Evolutionary conservation across 805 yeast species (phyloP).

Genomic region (Metschnikowia cerradonensis): DNA sequence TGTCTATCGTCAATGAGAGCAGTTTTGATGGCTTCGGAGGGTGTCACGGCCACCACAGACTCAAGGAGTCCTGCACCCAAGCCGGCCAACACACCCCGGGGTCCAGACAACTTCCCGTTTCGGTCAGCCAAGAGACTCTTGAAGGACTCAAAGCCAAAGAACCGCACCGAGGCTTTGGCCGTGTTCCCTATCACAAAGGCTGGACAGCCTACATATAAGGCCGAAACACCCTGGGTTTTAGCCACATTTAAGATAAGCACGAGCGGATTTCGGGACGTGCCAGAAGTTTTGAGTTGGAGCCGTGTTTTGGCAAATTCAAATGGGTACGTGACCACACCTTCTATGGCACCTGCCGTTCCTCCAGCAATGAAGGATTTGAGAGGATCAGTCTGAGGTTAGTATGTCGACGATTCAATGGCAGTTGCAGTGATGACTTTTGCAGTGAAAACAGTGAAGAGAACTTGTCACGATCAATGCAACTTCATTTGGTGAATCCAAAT

Average conservation of each 20-base stretch:
- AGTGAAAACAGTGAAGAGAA: no score
- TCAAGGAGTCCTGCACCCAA: constrained; percentile 94
- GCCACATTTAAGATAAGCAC: constrained; percentile 73
- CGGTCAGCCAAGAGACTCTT: constrained; percentile 73
- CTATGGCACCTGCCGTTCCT: constrained; percentile 94
- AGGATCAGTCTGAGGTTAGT: constrained; percentile 49
- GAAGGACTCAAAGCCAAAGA: constrained; percentile 87
- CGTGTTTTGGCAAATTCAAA: constrained; percentile 96
- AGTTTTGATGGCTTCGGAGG: constrained; percentile 94
- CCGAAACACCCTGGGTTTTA: constrained; percentile 68
- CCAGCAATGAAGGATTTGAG: constrained; percentile 87
- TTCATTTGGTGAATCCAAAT: no score
- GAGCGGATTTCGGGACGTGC: constrained; percentile 76
- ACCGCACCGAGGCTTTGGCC: constrained; percentile 92
- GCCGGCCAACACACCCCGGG: constrained; percentile 94
- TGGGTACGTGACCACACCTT: constrained; percentile 89
- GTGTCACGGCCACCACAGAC: constrained; percentile 90
- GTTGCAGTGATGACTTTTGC: no score
- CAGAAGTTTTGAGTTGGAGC: constrained; percentile 68
- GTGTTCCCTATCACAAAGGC: constrained; percentile 96
- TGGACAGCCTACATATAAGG: constrained; percentile 93
- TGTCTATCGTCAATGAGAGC: constrained; percentile 93
- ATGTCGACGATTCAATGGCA: not conserved
- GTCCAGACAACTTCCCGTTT: constrained; percentile 82
- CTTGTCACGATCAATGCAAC: no score